These are phyloP conservation scores for Atkinsonella texensis DNA, from an alignment of 2,329 filamentous ascomycete genomes.

Conservation along the genomic window DNA sequence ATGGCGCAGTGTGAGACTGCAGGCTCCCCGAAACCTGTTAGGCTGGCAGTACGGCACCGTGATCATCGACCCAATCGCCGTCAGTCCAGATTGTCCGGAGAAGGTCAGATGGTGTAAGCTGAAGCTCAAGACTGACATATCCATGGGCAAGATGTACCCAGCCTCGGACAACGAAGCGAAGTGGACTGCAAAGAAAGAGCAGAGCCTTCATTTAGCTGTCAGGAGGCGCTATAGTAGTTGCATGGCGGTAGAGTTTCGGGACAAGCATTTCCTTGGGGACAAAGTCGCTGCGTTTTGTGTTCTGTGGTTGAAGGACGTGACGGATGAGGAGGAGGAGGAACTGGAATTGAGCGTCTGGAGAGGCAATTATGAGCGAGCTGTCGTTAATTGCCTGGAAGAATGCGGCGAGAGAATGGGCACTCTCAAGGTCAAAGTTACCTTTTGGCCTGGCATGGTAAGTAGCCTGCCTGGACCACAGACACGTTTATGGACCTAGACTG, in stretches of 20 bases:
- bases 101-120: slow-evolving; percentile 38
- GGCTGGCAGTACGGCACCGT: slow-evolving; percentile 66
- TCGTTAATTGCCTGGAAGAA: slow-evolving; percentile 26
- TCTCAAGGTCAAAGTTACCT: slow-evolving; percentile 27
- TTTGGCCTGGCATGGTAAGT: slow-evolving; percentile 25
- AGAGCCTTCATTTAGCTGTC: slow-evolving; percentile 37
- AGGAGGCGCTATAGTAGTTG: slow-evolving; percentile 43
- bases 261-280: slow-evolving; percentile 31
- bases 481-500: background rate
- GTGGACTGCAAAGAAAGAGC: slow-evolving; percentile 41
- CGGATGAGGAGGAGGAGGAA: slow-evolving; percentile 52
- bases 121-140: slow-evolving; percentile 47
- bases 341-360: slow-evolving; percentile 53
- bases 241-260: slow-evolving; percentile 44
- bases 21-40: slow-evolving; percentile 43
- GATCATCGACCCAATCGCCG: slow-evolving; percentile 43
- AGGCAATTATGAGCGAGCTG: slow-evolving; percentile 38
- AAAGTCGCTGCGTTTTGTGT: slow-evolving; percentile 49
- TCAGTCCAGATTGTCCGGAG: slow-evolving; percentile 30
- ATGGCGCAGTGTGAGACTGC: slow-evolving; percentile 56
- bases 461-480: background rate
- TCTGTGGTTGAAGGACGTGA: slow-evolving; percentile 57
- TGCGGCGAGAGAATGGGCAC: slow-evolving; percentile 37
- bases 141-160: slow-evolving; percentile 45
- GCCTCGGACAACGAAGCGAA: slow-evolving; percentile 25